phyloP scores from a whole-genome alignment of 2,329 filamentous ascomycete genomes.

The Arthrobotrys megalospora region DNA sequence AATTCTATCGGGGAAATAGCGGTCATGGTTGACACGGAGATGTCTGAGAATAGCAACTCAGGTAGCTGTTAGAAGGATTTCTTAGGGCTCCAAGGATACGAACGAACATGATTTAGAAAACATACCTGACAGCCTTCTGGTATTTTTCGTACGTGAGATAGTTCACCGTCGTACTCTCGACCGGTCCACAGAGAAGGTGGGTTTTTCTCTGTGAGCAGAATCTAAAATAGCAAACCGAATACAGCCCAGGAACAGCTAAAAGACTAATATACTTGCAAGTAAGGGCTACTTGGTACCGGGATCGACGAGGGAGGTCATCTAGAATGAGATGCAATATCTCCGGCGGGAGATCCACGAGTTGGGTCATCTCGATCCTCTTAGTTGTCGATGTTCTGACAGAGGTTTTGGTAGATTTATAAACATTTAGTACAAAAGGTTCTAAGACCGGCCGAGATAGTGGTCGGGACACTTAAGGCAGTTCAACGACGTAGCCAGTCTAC shows the following conservation, averaged over 20 bases:
- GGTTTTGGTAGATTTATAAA: too few species aligned
- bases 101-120: background rate
- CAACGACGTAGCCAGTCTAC: too few species aligned
- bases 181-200: background rate
- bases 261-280: background rate
- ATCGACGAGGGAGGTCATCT: slow-evolving; percentile 10
- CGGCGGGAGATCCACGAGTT: slow-evolving; percentile 10
- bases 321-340: slow-evolving; percentile 39
- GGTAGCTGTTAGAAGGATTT: background rate
- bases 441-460: too few species aligned
- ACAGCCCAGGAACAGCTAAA: background rate
- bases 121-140: background rate
- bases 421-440: too few species aligned
- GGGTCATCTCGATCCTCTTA: background rate
- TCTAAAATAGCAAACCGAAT: background rate
- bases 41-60: background rate
- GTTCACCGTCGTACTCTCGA: background rate
- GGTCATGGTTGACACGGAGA: background rate
- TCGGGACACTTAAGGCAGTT: too few species aligned
- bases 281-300: background rate
- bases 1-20: background rate
- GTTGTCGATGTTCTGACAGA: background rate
- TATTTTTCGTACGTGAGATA: background rate
- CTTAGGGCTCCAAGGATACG: too few species aligned
- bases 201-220: background rate